Evolutionary conservation across 2,329 filamentous ascomycete genomes (phyloP), one percentile per base, ranked within the genome.

Genomic region (Claviceps sp.): DNA sequence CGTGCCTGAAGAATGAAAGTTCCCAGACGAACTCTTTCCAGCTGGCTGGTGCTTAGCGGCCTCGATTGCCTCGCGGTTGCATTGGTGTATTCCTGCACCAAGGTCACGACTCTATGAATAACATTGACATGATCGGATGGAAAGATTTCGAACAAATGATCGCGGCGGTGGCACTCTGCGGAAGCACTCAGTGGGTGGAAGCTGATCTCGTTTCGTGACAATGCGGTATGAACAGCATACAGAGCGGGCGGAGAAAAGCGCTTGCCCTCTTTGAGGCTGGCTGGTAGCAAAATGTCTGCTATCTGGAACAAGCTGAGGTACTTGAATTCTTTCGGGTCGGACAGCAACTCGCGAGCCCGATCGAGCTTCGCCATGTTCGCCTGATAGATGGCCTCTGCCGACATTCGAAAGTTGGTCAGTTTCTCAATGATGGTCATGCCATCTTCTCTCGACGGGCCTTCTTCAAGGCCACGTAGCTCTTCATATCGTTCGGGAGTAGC

Each of bases 191-290:
- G 56, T 2, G 74, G 70, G 2, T 73, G 72, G 61, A 89, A 87
- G 22, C 60, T 78, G 50, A 81, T 72, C 8, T 82, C 80, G 54
- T 82, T 75, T 42, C 74, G 71, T 24, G 74, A 64, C 7, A 91
- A 63, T 8, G 82, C 76, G 52, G 78, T 78, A 57, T 89, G 83
- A 6, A 89, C 80, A 4, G 87, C 85, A 59, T 88, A 86, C 5
- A 89, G 66, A 8, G 76, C 73, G 30, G 72, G 60, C 1, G 73
- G 57, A 0, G 73, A 67, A 50, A 75, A 74, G 10, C 64, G 66
- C 1, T 63, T 65, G 22, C 64, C 62, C 1, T 57, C 54, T 53
- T 67, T 70, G 41, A 67, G 59, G 10, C 64, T 59, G 8, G 60
- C 54, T 2, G 68, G 65, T 11, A 77, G 64, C 19, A 78, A 57